Conservation (phyloP, 1,284 basidiomycete genomes). For the Cerioporus squamosus region DNA sequence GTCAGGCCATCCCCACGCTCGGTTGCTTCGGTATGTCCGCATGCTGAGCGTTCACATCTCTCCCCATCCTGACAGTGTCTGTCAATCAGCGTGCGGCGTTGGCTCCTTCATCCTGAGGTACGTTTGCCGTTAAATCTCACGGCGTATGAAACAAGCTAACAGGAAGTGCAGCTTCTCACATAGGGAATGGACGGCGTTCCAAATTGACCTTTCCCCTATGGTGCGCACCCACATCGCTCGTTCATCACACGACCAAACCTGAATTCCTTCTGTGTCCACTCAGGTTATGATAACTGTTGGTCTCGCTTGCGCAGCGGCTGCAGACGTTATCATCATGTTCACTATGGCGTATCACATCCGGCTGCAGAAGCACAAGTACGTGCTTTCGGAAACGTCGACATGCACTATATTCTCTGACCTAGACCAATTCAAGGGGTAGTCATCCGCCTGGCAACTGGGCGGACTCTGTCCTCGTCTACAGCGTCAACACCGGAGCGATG, state of each 20-base stretch:
- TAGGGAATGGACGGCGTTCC: conserved; percentile 5
- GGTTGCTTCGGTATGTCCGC: conserved; percentile 6
- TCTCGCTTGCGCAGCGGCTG: conserved; percentile 6
- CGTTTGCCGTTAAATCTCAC: background rate
- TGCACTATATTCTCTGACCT: background rate
- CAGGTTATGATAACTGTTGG: conserved; percentile 10
- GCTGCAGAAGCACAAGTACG: conserved; percentile 5
- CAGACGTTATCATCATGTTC: conserved; percentile 7
- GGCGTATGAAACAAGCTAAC: background rate
- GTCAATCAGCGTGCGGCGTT: background rate
- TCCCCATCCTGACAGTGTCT: background rate
- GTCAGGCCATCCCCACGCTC: conserved; percentile 1
- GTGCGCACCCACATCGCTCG: background rate
- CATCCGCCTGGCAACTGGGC: conserved; percentile 1
- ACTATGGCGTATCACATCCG: conserved; percentile 3
- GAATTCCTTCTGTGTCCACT: background rate
- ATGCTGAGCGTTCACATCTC: background rate
- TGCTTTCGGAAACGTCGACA: background rate
- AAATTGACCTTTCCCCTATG: background rate
- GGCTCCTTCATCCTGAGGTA: background rate
- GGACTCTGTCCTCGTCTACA: conserved; percentile 7
- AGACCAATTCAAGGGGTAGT: background rate
- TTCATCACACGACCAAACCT: no score
- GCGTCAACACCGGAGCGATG: conserved; percentile 12
- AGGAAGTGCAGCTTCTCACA: background rate